Evolutionary conservation across 805 yeast species (phyloP), one percentile per base, ranked within the genome.

Genomic region (Wickerhamiella musiphila): DNA sequence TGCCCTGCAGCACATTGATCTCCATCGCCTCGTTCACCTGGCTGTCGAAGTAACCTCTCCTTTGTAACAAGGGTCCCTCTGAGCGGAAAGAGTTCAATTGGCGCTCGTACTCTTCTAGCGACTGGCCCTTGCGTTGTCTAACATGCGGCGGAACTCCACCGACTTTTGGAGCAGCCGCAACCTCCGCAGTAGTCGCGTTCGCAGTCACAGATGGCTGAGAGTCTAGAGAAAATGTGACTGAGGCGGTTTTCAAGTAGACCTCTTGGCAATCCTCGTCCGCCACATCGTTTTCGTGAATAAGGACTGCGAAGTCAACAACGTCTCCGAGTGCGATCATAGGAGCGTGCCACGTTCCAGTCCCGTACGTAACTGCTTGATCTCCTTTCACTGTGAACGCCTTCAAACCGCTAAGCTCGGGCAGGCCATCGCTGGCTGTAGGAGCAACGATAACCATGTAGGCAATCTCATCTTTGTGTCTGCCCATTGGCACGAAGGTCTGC

Each of bases 401-500:
- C 8, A 74, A 45, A 2, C 55, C 42, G 11, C 40, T 12, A n/a
- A 68, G 64, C 43, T 77, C 78, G 0, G 94, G 94, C 26, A 72
- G 51, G 3, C 58, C 57, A 43, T 59, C 53, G 5, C 37, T 29
- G 10, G 39, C 45, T 1, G 45, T 31, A 11, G 47, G 47, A 0
- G 94, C 93, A 28, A 81, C 90, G 29, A 84, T 79, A 6, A 84
- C 93, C 42, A 86, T 51, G 45, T 72, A 86, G 1, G 81, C 75
- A 8, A 52, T 46, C 22, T 61, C 58, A 2, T 53, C 42, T 14
- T 59, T 54, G 23, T 51, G 43, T 41, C 70, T 57, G 4, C 95
- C 94, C 78, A 86, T 67, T 5, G 96, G 95, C n/a, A 79, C 45
- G 49, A 84, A 84, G 0, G 94, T 77, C 53, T 84, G 96, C 0